Base-by-base conservation (phyloP, 495 filamentous ascomycete genomes). In the Aspergillus sclerotiicarbonarius region DNA sequence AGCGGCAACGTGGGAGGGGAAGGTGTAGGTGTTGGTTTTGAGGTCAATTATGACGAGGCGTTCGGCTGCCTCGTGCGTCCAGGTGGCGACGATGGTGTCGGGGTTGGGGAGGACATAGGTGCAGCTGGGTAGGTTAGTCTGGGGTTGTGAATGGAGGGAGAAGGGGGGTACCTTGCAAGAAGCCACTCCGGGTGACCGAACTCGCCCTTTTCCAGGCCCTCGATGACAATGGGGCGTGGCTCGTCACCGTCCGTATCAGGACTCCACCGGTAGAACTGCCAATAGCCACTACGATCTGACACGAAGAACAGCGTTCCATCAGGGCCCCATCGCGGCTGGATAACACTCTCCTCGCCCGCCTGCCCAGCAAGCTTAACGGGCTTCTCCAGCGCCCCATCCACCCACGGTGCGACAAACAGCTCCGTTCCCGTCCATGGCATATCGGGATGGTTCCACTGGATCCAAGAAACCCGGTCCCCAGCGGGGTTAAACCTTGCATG, bases 371-470 rank as follows among this genome's bases (percentile, higher is more conserved):
- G 57, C 0, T 30, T 21, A 4, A 32, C 67, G n/a, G 45, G 43
- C 54, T 69, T 67, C 0, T 35, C 30, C 10, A 73, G 21, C 3
- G 46, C 20, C n/a, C 69, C 67, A 50, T 62, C 39, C 13, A 49
- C 18, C 73, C 73, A 81, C 8, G 71, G 61, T 6, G 71, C 76
- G 30, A 71, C 12, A 56, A 70, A 71, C 8, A 82, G 61, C 52
- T 71, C 62, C n/a, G 69, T 74, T 2, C 73, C 76, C 0, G 69
- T 71, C 71, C 77, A 82, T 7, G 78, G 78, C 72, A 81, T 77
- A 53, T 75, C 71, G 0, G 78, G 80, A 63, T 82, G 76, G 35
- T 73, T 62, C 78, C 78, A 82, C 55, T 82, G 71, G 45, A 78
- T 70, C 77, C 79, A 82, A 10, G 67, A 75, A 13, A 82, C 60